phyloP scores from a whole-genome alignment of 1,284 basidiomycete species.

The Cystobasidium slooffiae region DNA sequence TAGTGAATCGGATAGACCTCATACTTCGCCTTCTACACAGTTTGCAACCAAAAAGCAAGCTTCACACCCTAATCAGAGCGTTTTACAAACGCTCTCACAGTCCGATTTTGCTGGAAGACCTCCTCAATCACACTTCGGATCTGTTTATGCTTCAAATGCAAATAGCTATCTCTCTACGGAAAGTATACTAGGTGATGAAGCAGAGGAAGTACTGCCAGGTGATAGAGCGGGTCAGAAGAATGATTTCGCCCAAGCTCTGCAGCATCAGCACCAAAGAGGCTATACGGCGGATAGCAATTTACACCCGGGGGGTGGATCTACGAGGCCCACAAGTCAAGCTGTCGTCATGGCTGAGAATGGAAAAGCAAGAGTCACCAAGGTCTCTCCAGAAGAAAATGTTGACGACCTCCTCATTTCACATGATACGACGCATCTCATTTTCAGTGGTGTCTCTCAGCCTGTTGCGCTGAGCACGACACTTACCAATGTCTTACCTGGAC shows the following conservation, averaged over 20 bases:
- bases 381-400: neutral
- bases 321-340: slow-evolving; percentile 24
- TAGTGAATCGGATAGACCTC: slow-evolving; percentile 1
- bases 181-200: neutral
- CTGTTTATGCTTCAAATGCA: slow-evolving; percentile 17
- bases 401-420: slow-evolving; percentile 34
- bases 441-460: slow-evolving; percentile 75
- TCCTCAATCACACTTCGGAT: neutral
- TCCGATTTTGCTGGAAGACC: neutral
- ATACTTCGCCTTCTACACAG: neutral
- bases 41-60: neutral
- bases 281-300: neutral
- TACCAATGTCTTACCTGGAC: slow-evolving; percentile 68
- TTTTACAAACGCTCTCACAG: neutral
- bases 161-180: slow-evolving; percentile 20
- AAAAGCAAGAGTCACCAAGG: slow-evolving; percentile 3
- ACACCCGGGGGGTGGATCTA: neutral
- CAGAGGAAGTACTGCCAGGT: neutral
- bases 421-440: slow-evolving; percentile 88
- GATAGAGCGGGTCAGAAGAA: too few relatives aligned
- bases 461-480: slow-evolving; percentile 76
- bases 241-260: too few relatives aligned
- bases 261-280: too few relatives aligned
- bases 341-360: slow-evolving; percentile 30
- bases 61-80: neutral